Base-by-base conservation (phyloP, 176 grass and related monocot genomes). In the Bolboschoenus planiculmis region DNA sequence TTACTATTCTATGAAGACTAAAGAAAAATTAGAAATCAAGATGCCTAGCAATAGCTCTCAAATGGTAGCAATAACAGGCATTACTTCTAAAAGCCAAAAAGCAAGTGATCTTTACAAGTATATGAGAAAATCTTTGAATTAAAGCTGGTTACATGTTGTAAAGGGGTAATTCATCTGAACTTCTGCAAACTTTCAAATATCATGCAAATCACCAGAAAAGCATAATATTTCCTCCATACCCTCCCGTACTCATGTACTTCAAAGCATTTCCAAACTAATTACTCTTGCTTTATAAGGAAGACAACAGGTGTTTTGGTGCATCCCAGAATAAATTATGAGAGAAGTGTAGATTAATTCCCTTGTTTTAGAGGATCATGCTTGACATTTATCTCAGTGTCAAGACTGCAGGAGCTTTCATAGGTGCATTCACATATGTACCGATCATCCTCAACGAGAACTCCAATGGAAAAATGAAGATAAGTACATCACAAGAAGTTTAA, bases 401-500 rank as follows among this genome's bases (percentile, higher is more conserved):
- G 11, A 63, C 60, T 4, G 29, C 60, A 63, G 29, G 29, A 31
- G 27, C 11, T 33, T 30, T 34, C 29, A 34, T 33, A 63, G 60
- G 60, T 63, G 33, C 26, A 31, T 48, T 53, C 1, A 53, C 46
- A 33, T 7, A 11, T 10, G 34, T 73, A 73, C 21, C 9, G 4
- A 70, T 73, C 9, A 73, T 4, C 40, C 27, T 73, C 21, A 46
- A n/a, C 68, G 46, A 23, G 4, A 27, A 26, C 14, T 13, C 21
- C 3, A 46, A 73, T 73, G 21, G 10, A 42, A 47, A 23, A 73
- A 14, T 72, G 18, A 23, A 72, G 21, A 71, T 71, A 71, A 43
- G 6, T 51, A 76, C 16, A 13, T 58, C 62, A 90, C 59, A 53
- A 79, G 72, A 14, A 56, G 47, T 42, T 62, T 62, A 43, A 56